phyloP scores from a whole-genome alignment of 148 eudicot species.

The Limonium bicolor region DNA sequence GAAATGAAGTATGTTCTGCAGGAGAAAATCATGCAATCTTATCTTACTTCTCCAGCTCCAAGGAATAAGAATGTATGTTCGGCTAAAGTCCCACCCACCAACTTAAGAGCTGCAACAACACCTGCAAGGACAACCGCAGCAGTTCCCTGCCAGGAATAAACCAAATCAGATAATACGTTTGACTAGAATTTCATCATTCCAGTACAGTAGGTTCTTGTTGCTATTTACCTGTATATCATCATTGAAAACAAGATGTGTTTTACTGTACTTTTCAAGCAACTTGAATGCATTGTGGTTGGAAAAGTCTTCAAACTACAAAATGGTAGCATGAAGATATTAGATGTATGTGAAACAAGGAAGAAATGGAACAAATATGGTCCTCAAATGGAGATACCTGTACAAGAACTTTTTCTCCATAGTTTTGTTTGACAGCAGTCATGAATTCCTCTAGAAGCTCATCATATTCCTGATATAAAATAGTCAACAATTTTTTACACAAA shows the following conservation, averaged over 20 bases:
- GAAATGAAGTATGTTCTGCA: not conserved
- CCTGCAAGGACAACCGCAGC: slow-evolving; percentile 90
- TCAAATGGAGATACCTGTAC: slow-evolving; percentile 33
- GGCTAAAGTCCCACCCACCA: slow-evolving; percentile 68
- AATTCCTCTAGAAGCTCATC: slow-evolving; percentile 72
- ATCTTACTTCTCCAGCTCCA: slow-evolving; percentile 90
- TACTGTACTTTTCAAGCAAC: slow-evolving; percentile 62
- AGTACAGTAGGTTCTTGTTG: not conserved
- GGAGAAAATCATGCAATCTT: not conserved
- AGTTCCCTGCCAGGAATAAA: slow-evolving; percentile 50
- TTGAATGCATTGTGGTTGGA: slow-evolving; percentile 98
- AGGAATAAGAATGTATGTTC: slow-evolving; percentile 80
- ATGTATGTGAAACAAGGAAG: not conserved
- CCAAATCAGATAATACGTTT: not conserved
- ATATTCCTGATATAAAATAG: slow-evolving; percentile 49
- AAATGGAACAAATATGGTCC: not conserved
- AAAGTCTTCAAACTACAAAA: slow-evolving; percentile 77
- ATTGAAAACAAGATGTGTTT: slow-evolving; percentile 80
- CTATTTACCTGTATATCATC: slow-evolving; percentile 84
- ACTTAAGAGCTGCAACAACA: slow-evolving; percentile 63
- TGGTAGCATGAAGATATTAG: too few species aligned
- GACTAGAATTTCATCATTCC: not conserved
- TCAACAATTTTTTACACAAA: not conserved
- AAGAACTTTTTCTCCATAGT: slow-evolving; percentile 91
- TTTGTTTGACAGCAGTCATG: slow-evolving; percentile 86